Evolutionary conservation across 371 early-diverging fungal genomes (phyloP), one percentile per base, ranked within the genome.

Genomic region (Mortierella sp.): DNA sequence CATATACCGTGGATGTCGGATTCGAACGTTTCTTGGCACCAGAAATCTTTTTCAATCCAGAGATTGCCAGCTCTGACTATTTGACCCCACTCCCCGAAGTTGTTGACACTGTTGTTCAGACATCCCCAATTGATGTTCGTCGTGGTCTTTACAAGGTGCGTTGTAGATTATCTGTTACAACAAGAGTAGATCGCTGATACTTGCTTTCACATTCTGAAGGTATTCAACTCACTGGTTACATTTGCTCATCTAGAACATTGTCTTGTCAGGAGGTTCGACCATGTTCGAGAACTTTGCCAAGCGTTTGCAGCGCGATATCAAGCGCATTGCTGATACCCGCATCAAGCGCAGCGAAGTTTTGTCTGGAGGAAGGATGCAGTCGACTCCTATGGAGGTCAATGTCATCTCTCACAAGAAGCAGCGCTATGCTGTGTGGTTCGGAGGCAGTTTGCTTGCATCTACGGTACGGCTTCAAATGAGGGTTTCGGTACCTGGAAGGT

Each of bases 11-110:
- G 22, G 97, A 98, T 88, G 96, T 98, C 74, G 99, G 99, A 61
- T 98, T 94, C 78, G 99, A 98, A 79, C 96, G 98, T 69, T 98
- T 98, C 91, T 88, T 98, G 76, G 99, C 97, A 24, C 99, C 99
- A 24, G 99, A 98, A 80, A 95, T 98, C 86, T 98, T 98, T 87
- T 98, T 98, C 88, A 98, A 97, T 83, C 99, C 99, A 35, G 99
- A 98, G 84, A 96, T 98, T 72, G 95, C 95, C 49, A 94, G 94
- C 88, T 93, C 96, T n/a, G 98, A 97, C 78, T 98, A 97, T 81
- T 85, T 97, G 77, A 97, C 97, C 22, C 98, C 98, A 55, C 87
- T 98, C 39, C 98, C 98, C 20, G 96, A 96, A 60, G 94, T 97
- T 37, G 97, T 98, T 22, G 99, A 98, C 88, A 93, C 90, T 60